Conservation (phyloP, 108 stramenopile species). For the Cylindrotheca closterium region DNA sequence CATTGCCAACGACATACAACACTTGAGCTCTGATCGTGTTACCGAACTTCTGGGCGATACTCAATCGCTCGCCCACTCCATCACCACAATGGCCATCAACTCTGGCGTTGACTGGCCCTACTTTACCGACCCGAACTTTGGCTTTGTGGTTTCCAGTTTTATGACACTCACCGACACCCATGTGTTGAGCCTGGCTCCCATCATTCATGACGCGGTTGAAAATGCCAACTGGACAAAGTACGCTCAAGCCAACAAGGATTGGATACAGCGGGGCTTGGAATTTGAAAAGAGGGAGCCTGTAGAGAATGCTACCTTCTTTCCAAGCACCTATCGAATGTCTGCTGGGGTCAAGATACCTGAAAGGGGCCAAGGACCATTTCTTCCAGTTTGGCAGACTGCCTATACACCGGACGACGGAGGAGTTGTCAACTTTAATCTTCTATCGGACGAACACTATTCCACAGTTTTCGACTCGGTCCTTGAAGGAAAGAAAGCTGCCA, state of each 20-base stretch:
- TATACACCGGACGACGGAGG: conserved; percentile 35
- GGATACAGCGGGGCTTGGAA: conserved; percentile 1
- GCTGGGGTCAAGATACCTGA: background rate
- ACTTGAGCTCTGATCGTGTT: background rate
- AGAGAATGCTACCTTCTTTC: background rate
- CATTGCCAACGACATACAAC: background rate
- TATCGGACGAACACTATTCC: conserved; percentile 29
- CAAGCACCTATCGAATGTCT: background rate
- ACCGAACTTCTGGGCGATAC: background rate
- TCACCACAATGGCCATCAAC: background rate
- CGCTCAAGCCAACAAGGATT: conserved; percentile 1
- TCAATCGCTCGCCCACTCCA: background rate
- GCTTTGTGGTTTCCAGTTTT: background rate
- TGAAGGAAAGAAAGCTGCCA: background rate
- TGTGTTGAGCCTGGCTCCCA: background rate
- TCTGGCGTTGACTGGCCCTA: background rate
- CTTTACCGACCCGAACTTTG: conserved; percentile 1
- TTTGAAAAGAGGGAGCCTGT: no score
- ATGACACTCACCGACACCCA: background rate
- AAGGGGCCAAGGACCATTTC: conserved; percentile 9
- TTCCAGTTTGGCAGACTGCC: conserved; percentile 57
- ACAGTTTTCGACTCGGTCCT: conserved; percentile 31
- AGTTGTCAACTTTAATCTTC: conserved; percentile 58
- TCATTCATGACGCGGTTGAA: conserved; percentile 1
- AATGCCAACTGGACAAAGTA: conserved; percentile 5